Evolutionary conservation across 225 moss, liverwort and hornwort species (phyloP).

Genomic region (Sphagnum tenellum): DNA sequence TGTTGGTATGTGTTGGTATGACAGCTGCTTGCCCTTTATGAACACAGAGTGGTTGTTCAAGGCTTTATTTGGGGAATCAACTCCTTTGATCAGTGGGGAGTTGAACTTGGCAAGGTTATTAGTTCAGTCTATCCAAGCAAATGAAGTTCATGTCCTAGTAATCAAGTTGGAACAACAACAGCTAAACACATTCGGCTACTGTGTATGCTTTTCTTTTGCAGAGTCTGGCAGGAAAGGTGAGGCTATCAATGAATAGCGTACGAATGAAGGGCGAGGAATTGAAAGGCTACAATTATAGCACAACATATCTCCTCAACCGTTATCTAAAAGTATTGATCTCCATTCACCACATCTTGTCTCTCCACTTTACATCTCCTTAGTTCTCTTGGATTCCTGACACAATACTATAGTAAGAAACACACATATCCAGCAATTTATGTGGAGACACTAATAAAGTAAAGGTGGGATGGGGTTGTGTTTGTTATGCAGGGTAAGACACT

Average conservation of each 20-base stretch:
- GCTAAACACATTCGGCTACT: not conserved
- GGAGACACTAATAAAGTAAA: too few relatives aligned
- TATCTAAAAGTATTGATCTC: slow-evolving; percentile 61
- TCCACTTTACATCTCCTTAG: too few relatives aligned
- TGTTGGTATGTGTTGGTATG: not conserved
- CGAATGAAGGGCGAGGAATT: slow-evolving; percentile 60
- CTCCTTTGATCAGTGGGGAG: slow-evolving; percentile 99
- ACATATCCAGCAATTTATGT: too few relatives aligned
- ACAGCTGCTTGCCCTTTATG: slow-evolving; percentile 76
- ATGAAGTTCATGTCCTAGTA: not conserved
- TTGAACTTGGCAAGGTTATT: slow-evolving; percentile 81
- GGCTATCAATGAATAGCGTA: slow-evolving; percentile 71
- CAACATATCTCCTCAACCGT: slow-evolving; percentile 73
- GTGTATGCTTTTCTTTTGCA: slow-evolving; percentile 2
- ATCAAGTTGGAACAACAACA: not conserved
- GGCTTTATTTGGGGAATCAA: slow-evolving; percentile 98
- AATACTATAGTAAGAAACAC: too few relatives aligned
- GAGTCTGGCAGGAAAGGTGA: slow-evolving; percentile 78
- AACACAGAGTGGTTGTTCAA: slow-evolving; percentile 86
- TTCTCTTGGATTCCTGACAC: too few relatives aligned
- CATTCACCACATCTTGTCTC: too few relatives aligned
- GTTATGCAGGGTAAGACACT: too few relatives aligned
- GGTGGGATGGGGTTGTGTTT: too few relatives aligned
- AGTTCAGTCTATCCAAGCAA: not conserved
- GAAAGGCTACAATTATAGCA: slow-evolving; percentile 84